phyloP scores from a whole-genome alignment of 2,329 filamentous ascomycete species.

The Hymenoscyphus scutula region DNA sequence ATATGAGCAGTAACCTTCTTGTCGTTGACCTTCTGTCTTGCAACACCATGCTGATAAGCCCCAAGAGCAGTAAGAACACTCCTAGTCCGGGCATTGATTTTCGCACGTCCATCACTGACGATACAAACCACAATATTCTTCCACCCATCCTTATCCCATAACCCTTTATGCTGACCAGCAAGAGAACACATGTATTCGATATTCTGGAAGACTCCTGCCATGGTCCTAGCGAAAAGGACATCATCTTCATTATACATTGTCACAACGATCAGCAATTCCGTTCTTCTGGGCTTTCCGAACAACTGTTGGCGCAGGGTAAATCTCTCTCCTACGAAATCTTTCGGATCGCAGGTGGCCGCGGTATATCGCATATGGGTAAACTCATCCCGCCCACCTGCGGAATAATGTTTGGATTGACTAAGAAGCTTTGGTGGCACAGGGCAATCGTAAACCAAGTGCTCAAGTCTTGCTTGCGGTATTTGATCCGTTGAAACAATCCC shows the following conservation, averaged over 20 bases:
- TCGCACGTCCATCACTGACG: conserved; percentile 66
- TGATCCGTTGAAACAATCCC: conserved; percentile 6
- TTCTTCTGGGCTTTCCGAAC: conserved; percentile 66
- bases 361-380: conserved; percentile 70
- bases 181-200: conserved; percentile 68
- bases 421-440: conserved; percentile 26
- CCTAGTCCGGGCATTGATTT: conserved; percentile 64
- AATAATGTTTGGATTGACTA: conserved; percentile 13
- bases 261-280: conserved; percentile 69
- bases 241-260: conserved; percentile 76
- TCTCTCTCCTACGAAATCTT: conserved; percentile 61
- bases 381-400: conserved; percentile 28
- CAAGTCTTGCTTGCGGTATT: conserved; percentile 12
- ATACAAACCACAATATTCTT: conserved; percentile 73
- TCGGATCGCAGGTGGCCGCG: conserved; percentile 68
- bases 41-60: conserved; percentile 68
- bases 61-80: conserved; percentile 64
- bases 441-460: conserved; percentile 24
- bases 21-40: conserved; percentile 67
- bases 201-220: conserved; percentile 70
- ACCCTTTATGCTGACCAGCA: conserved; percentile 52
- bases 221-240: conserved; percentile 64
- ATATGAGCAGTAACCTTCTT: conserved; percentile 71
- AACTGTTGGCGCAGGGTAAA: conserved; percentile 68
- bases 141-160: conserved; percentile 70